Evolutionary conservation across 495 filamentous ascomycete genomes (phyloP).

Genomic region (Parathielavia hyrcaniae): DNA sequence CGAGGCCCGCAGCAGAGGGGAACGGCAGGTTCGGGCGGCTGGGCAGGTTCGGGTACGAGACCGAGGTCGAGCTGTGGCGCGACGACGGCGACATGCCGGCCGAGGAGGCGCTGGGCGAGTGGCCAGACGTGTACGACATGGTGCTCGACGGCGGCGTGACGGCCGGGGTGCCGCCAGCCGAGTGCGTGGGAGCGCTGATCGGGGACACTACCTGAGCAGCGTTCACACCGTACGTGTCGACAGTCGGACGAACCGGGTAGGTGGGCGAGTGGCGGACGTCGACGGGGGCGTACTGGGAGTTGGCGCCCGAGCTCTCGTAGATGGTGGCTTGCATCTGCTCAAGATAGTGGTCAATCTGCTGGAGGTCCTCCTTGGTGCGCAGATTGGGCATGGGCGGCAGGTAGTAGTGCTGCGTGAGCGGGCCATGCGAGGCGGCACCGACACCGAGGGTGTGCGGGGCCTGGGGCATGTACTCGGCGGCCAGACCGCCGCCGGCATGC

Average conservation of each 20-base stretch:
- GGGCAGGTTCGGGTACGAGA: slow-evolving; percentile 74
- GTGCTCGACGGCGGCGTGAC: slow-evolving; percentile 86
- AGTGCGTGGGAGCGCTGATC: slow-evolving; percentile 54
- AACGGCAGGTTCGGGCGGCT: slow-evolving; percentile 52
- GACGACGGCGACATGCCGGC: slow-evolving; percentile 58
- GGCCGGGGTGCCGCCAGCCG: slow-evolving; percentile 62
- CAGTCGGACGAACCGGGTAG: slow-evolving; percentile 40
- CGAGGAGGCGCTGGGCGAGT: slow-evolving; percentile 69
- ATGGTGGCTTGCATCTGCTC: slow-evolving; percentile 92
- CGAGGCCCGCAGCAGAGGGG: slow-evolving; percentile 70
- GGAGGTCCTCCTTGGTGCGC: slow-evolving; percentile 84
- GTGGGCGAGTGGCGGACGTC: slow-evolving; percentile 72
- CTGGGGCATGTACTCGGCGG: slow-evolving; percentile 58
- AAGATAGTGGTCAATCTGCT: slow-evolving; percentile 86
- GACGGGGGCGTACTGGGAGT: slow-evolving; percentile 37
- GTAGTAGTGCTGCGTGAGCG: slow-evolving; percentile 62
- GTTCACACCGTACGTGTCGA: slow-evolving; percentile 48
- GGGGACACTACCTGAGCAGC: slow-evolving; percentile 54
- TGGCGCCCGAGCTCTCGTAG: slow-evolving; percentile 74
- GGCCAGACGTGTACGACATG: slow-evolving; percentile 75
- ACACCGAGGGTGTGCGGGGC: slow-evolving; percentile 46
- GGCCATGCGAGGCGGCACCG: slow-evolving; percentile 46
- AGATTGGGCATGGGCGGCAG: slow-evolving; percentile 80
- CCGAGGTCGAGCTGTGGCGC: slow-evolving; percentile 53
- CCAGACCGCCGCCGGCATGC: slow-evolving; percentile 54